Evolutionary conservation across 352 stramenopile species (phyloP), one percentile per base, ranked within the genome.

Genomic region (Phytopythium aichiense): DNA sequence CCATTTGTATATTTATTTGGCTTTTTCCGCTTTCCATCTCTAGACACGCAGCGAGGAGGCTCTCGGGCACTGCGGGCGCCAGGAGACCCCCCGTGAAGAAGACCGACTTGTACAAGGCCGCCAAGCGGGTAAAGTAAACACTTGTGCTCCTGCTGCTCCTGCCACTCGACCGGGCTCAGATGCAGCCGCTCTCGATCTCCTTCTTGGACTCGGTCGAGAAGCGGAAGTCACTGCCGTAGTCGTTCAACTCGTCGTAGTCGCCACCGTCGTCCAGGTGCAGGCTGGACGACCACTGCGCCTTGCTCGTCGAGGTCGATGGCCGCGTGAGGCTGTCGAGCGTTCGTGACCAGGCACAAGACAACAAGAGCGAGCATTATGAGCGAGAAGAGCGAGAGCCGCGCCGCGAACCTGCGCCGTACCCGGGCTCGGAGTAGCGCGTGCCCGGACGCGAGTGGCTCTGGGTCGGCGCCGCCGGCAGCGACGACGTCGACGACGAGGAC

Each of bases 101-200:
- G 16, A 40, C 13, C 23, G 23, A 52, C 12, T 33, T 31, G 31
- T 30, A 45, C 31, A 45, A 58, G 52, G 3, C 20, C 33, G 16
- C n/a, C 40, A 16, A 40, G 35, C 35, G 11, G 38, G 38, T 43
- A n/a, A 43, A 43, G 38, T 43, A 43, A 43, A 43, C 38, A 43
- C 2, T n/a, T 43, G 38, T 20, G 38, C 38, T 43, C 38, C 38
- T 51, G 6, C 45, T 51, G 6, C 45, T 51, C 45, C 38, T 43
- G 12, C 42, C 20, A 7, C 42, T 48, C 18, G 4, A 12, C 18
- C 46, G 8, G 16, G 4, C 54, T 60, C 55, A 60, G 55, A 60
- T 60, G 55, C 55, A 60, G 15, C 55, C 55, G 55, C 55, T 60
- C 55, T 60, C 55, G 55, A 60, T 42, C 55, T 53, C 55, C 28